Evolutionary conservation across 805 yeast species (phyloP), one percentile per base, ranked within the genome.

Genomic region (Ogataea paradorogensis): DNA sequence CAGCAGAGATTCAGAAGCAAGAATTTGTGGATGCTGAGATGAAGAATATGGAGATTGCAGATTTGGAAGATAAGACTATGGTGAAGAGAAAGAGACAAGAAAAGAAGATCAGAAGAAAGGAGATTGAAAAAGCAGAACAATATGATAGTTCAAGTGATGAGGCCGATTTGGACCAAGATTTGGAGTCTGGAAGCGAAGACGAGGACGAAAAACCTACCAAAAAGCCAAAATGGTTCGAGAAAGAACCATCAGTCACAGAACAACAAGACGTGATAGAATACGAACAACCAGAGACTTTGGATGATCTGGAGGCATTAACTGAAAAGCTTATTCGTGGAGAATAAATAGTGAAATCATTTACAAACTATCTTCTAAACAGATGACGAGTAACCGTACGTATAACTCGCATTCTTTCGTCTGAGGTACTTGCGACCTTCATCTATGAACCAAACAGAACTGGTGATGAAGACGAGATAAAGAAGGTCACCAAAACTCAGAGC

Each of bases 231-330:
- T 75, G 80, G 81, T 74, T 74, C 51, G 69, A 71, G 48, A 63
- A 60, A 39, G 63, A 62, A 32, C 51, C 53, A 4, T 62, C 62
- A 32, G 55, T 50, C 25, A 52, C 47, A 15, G 46, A 46, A 9
- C 52, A 59, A 15, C 59, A 59, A 8, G 54, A 59, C 8, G 66
- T 84, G 33, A 67, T 85, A 45, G 96, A 90, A 65, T 70, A 86
- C 32, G 95, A 86, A 52, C 86, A 81, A 53, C 97, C 97, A 11
- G 84, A 87, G 55, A 84, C 95, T 13, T 70, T 93, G 60, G 96
- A 88, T 62, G 99, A 93, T 58, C 74, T 93, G 63, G 99, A 93
- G 70, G 89, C 95, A 35, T 75, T 87, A 67, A 82, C 95, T 2
- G 74, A 70, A 31, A 66, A 67, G 50, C 70, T 76, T 56, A 58